Conservation (phyloP, 169 alveolate species). For the Cyclospora cayetanensis region DNA sequence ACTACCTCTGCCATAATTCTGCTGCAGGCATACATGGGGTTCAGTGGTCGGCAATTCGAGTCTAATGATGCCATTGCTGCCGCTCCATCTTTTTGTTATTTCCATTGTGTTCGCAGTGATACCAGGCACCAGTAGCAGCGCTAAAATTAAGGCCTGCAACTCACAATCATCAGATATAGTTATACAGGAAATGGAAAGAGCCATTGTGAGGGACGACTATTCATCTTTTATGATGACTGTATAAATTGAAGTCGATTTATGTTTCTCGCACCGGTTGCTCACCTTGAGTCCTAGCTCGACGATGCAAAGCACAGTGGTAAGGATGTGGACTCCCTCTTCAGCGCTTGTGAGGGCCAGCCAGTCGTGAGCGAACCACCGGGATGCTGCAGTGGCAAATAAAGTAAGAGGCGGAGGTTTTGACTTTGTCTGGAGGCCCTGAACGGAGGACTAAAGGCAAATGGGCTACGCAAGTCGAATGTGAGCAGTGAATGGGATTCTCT, state of each 20-base stretch:
- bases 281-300: constrained; percentile 56
- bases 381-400: constrained; percentile 22
- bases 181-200: background rate
- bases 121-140: constrained; percentile 38
- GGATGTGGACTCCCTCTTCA: constrained; percentile 59
- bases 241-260: background rate
- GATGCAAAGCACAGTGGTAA: constrained; percentile 41
- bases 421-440: no score
- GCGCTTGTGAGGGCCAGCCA: constrained; percentile 67
- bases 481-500: no score
- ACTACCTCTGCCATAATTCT: background rate
- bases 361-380: constrained; percentile 64
- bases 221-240: background rate
- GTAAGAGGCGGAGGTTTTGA: no score
- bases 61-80: background rate
- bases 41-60: background rate
- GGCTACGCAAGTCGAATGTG: no score
- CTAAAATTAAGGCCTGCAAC: background rate
- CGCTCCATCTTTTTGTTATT: constrained; percentile 19
- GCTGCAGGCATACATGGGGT: background rate
- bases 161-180: background rate
- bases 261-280: background rate
- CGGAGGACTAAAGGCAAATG: no score
- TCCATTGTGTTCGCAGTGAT: background rate
- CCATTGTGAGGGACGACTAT: background rate